These are phyloP conservation scores for Phytophthora cactorum DNA, from an alignment of 352 stramenopile species.

Conservation along the genomic window DNA sequence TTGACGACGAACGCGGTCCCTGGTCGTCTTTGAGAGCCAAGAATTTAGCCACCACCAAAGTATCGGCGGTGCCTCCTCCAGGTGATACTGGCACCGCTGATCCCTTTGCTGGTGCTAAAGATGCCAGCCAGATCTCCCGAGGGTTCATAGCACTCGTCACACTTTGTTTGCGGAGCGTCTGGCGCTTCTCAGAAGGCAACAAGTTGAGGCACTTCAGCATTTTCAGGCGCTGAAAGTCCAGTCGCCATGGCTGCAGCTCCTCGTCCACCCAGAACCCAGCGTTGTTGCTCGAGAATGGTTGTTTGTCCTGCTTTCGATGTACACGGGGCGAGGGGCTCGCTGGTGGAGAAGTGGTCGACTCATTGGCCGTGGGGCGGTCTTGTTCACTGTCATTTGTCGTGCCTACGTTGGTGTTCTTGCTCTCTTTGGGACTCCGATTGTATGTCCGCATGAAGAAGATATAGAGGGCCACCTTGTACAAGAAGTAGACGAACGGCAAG, in stretches of 20 bases:
- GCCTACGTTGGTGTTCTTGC: not conserved
- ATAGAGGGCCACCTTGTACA: conserved; percentile 47
- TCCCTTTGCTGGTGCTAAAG: conserved; percentile 31
- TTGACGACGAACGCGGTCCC: conserved; percentile 16
- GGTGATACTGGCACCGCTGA: conserved; percentile 26
- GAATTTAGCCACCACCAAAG: conserved; percentile 65
- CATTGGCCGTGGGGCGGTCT: conserved; percentile 32
- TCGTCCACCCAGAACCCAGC: conserved; percentile 72
- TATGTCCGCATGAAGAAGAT: conserved; percentile 45
- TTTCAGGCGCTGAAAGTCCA: conserved; percentile 70
- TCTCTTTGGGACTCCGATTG: conserved; percentile 8
- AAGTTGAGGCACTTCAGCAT: conserved; percentile 63
- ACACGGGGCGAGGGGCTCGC: conserved; percentile 17
- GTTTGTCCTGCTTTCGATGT: conserved; percentile 28
- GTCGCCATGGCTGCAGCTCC: conserved; percentile 67
- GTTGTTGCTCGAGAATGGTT: conserved; percentile 38
- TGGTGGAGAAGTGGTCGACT: conserved; percentile 35
- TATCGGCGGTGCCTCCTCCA: conserved; percentile 36
- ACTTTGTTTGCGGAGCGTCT: conserved; percentile 44
- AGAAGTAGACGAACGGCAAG: conserved; percentile 45
- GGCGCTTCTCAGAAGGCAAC: conserved; percentile 51
- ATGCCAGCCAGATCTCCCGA: conserved; percentile 69
- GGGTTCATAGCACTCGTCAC: conserved; percentile 37
- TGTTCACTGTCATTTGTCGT: conserved; percentile 27
- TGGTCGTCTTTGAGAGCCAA: conserved; percentile 44